phyloP scores from a whole-genome alignment of 805 yeast genomes.

The Ogataea henricii region DNA sequence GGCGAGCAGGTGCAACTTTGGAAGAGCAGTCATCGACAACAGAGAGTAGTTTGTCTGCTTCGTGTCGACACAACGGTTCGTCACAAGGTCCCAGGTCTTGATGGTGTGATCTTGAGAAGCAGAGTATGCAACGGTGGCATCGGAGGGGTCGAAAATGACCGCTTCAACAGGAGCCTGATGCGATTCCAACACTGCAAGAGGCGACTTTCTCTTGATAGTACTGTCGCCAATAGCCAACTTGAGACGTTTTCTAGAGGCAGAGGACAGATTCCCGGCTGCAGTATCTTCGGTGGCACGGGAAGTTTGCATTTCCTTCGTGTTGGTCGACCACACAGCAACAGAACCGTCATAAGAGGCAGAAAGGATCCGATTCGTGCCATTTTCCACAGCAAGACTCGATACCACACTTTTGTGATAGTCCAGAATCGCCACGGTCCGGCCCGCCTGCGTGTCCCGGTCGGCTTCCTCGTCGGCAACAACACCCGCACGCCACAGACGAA shows the following conservation, averaged over 20 bases:
- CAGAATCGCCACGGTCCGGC: slow-evolving; percentile 78
- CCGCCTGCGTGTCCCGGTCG: slow-evolving; percentile 48
- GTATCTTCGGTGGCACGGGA: slow-evolving; percentile 45
- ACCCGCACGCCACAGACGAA: slow-evolving; percentile 83
- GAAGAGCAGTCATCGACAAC: slow-evolving; percentile 70
- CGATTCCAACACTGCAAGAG: slow-evolving; percentile 75
- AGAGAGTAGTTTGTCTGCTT: slow-evolving; percentile 84
- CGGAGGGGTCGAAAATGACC: slow-evolving; percentile 70
- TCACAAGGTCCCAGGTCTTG: slow-evolving; percentile 94
- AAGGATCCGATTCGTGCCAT: slow-evolving; percentile 58
- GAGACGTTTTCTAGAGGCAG: slow-evolving; percentile 87
- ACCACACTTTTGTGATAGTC: slow-evolving; percentile 91
- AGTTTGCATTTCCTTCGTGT: slow-evolving; percentile 75
- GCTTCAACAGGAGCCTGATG: slow-evolving; percentile 89
- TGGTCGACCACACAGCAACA: slow-evolving; percentile 87
- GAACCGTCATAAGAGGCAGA: slow-evolving; percentile 84
- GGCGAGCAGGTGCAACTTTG: slow-evolving; percentile 69
- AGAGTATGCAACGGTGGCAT: slow-evolving; percentile 83
- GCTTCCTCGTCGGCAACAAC: slow-evolving; percentile 44
- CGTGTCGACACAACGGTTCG: slow-evolving; percentile 83
- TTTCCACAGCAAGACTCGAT: slow-evolving; percentile 67
- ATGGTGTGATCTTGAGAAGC: slow-evolving; percentile 95
- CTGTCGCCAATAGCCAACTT: slow-evolving; percentile 77
- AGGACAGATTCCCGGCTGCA: slow-evolving; percentile 54
- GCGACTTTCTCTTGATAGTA: slow-evolving; percentile 76